These are phyloP conservation scores for Candida corydali DNA, from an alignment of 805 yeast species.

Conservation along the genomic window DNA sequence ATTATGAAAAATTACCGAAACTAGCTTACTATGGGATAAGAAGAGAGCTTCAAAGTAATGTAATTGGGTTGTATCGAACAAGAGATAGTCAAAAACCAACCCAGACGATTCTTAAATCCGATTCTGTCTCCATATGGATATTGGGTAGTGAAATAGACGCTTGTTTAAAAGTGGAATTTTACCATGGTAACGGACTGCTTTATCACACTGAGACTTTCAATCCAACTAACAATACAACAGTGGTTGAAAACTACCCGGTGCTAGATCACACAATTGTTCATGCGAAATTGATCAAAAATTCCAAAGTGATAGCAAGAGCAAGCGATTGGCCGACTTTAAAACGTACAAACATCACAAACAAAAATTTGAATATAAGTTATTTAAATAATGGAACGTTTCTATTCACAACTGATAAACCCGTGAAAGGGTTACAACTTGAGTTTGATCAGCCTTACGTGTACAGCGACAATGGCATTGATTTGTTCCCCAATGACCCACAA, in stretches of 20 bases:
- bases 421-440: constrained; percentile 40
- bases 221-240: neutral
- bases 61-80: constrained; percentile 4
- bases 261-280: neutral
- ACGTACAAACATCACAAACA: constrained; percentile 13
- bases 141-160: neutral
- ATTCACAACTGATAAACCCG: constrained; percentile 29
- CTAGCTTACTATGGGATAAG: constrained; percentile 44
- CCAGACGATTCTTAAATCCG: neutral
- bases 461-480: constrained; percentile 46
- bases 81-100: neutral
- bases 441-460: constrained; percentile 18
- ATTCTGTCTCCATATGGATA: neutral
- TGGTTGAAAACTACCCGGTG: neutral
- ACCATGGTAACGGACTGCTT: neutral
- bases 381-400: constrained; percentile 20
- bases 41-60: constrained; percentile 26
- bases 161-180: neutral
- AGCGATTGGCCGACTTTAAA: constrained; percentile 49
- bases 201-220: neutral
- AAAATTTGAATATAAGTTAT: constrained; percentile 6
- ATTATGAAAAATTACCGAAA: constrained; percentile 38
- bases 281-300: constrained; percentile 2
- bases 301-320: constrained; percentile 24
- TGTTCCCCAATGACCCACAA: constrained; percentile 35